Base-by-base conservation (phyloP, 1,139 yeast species). In the Magnusiomyces ingens region DNA sequence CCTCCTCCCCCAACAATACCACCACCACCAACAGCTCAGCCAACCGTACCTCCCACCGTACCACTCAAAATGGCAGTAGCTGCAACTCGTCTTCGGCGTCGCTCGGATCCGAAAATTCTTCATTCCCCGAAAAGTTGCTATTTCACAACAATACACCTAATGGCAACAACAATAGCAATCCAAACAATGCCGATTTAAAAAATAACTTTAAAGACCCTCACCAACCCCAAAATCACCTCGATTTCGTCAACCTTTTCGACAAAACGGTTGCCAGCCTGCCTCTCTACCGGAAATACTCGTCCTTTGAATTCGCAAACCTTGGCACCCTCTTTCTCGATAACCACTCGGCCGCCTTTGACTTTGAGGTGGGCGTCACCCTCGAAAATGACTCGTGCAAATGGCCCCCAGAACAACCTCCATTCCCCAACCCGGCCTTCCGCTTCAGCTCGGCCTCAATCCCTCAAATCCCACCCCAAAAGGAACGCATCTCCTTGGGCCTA, bases 241-340 rank as follows among this genome's bases (percentile, higher is more conserved):
- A 59, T 29, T 51, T 50, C 29, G 59, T 55, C 15, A 43, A 42
- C 13, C 50, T 60, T 17, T 37, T 53, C n/a, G 42, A 48, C 2
- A 36, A 48, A 47, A 53, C 61, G 15, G 32, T 45, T 3, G 45
- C 26, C 1, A 48, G 58, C 11, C 48, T 54, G 42, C 53, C 51
- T 13, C 43, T 53, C 15, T 60, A 56, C 51, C 52, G 63, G 3
- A 52, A 48, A 17, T 57, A 56, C 41, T 57, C 62, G 17, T 54
- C 47, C 49, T 57, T 54, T 43, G 63, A 60, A 51, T 60, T 59
- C 49, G 52, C 54, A 40, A 60, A 60, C 49, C 52, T 58, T 4
- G 60, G 59, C 17, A 15, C 37, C 17, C 18, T 40, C 1, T 50
- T 38, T 26, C 45, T 45, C 3, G 46, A 47, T 38, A 29, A 42